Evolutionary conservation across 2,329 filamentous ascomycete genomes (phyloP).

Genomic region (Chaetomiaceae sp.): DNA sequence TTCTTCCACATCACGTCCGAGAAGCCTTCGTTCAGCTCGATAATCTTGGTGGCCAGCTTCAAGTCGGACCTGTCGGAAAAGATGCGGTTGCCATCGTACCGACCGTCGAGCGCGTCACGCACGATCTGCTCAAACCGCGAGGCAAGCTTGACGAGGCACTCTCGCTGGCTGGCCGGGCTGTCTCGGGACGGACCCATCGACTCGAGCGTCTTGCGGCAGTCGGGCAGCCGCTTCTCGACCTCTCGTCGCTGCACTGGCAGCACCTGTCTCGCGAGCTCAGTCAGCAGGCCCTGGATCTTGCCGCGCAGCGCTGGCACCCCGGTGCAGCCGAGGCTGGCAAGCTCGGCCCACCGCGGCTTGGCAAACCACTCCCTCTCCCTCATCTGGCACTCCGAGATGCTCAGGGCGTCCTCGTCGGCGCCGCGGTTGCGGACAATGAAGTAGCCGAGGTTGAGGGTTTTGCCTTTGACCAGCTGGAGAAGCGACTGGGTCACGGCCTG

Average conservation of each 20-base stretch:
- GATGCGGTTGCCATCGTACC: slow-evolving; percentile 31
- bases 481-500: slow-evolving; percentile 34
- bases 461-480: slow-evolving; percentile 38
- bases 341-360: slow-evolving; percentile 31
- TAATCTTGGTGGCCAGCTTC: slow-evolving; percentile 37
- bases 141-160: slow-evolving; percentile 32
- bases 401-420: slow-evolving; percentile 36
- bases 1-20: slow-evolving; percentile 25
- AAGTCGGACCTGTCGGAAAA: slow-evolving; percentile 28
- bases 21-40: slow-evolving; percentile 36
- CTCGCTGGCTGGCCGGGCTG: slow-evolving; percentile 30
- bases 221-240: slow-evolving; percentile 19
- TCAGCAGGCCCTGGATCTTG: slow-evolving; percentile 35
- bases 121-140: slow-evolving; percentile 28
- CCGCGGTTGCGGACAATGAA: slow-evolving; percentile 46
- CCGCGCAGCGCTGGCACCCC: slow-evolving; percentile 35
- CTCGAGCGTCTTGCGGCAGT: slow-evolving; percentile 21
- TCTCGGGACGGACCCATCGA: slow-evolving; percentile 31
- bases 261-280: slow-evolving; percentile 37
- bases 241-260: slow-evolving; percentile 35
- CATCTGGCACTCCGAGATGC: slow-evolving; percentile 28
- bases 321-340: slow-evolving; percentile 25
- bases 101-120: slow-evolving; percentile 31
- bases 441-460: slow-evolving; percentile 42
- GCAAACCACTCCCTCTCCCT: slow-evolving; percentile 38